Conservation (phyloP, 805 yeast species). For the Wickerhamomyces kurtzmanii region DNA sequence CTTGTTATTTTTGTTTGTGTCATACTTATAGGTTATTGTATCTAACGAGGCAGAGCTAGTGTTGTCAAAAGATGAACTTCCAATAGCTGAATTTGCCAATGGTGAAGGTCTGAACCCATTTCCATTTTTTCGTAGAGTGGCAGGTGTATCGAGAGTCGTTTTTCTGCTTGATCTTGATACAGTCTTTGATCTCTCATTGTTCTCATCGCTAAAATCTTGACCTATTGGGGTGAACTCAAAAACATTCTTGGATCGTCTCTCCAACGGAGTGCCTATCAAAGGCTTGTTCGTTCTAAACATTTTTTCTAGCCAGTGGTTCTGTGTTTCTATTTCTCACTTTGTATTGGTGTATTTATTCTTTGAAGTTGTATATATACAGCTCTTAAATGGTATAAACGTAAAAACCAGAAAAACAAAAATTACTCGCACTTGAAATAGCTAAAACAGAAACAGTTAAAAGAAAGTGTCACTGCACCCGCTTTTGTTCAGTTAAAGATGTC, state of each 20-base stretch:
- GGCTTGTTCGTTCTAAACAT: constrained; percentile 20
- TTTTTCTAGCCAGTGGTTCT: constrained; percentile 1
- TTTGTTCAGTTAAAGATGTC: too few species aligned
- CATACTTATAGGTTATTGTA: too few species aligned
- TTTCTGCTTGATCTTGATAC: constrained; percentile 1
- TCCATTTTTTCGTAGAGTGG: too few species aligned
- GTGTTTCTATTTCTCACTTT: not conserved
- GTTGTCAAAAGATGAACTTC: constrained; percentile 1
- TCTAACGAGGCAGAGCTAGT: too few species aligned
- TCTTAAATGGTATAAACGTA: not conserved
- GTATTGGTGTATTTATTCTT: constrained; percentile 5
- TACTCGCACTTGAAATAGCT: too few species aligned
- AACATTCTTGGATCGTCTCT: constrained; percentile 10
- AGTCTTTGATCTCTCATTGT: not conserved
- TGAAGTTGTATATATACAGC: constrained; percentile 2
- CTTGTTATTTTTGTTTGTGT: too few species aligned
- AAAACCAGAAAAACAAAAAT: not conserved
- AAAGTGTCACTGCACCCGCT: too few species aligned
- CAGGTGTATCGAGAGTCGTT: not conserved
- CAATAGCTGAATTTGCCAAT: not conserved
- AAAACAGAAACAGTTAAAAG: too few species aligned
- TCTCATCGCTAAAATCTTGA: constrained; percentile 2
- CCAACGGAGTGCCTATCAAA: constrained; percentile 19
- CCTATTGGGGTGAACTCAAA: constrained; percentile 36
- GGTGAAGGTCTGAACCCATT: not conserved